phyloP scores from a whole-genome alignment of 2,329 filamentous ascomycete genomes.

The Calonectria henricotiae region DNA sequence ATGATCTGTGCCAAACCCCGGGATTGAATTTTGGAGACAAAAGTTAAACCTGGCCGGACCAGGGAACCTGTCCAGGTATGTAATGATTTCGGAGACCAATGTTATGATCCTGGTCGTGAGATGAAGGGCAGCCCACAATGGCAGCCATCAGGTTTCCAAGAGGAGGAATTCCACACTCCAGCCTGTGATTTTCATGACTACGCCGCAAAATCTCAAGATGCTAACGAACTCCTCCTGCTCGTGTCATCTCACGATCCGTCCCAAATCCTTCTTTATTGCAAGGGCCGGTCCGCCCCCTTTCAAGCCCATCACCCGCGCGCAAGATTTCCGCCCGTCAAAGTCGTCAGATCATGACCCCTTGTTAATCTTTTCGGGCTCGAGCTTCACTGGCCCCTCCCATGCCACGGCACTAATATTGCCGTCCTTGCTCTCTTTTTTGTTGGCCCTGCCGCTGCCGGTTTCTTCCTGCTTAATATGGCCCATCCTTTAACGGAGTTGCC shows the following conservation, averaged over 20 bases:
- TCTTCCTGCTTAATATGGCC: background rate
- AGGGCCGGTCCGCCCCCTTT: background rate
- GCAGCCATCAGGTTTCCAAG: background rate
- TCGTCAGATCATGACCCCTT: constrained; percentile 37
- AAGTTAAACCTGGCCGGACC: constrained; percentile 8
- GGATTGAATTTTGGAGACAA: constrained; percentile 20
- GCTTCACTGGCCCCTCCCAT: background rate
- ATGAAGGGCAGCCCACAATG: background rate
- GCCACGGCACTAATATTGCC: background rate
- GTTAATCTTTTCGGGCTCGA: constrained; percentile 19
- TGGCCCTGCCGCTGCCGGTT: too few species aligned
- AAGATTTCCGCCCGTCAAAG: constrained; percentile 15
- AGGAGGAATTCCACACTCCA: constrained; percentile 5
- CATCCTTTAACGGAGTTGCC: background rate
- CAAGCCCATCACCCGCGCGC: background rate
- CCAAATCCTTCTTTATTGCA: constrained; percentile 7
- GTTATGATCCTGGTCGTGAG: constrained; percentile 8
- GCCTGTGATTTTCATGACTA: background rate
- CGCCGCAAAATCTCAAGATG: constrained; percentile 17
- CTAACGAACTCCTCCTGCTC: background rate
- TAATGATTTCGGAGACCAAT: background rate
- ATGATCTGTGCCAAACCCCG: constrained; percentile 1
- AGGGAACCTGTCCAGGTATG: constrained; percentile 15
- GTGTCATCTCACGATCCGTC: constrained; percentile 19
- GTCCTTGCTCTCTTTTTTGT: background rate